Evolutionary conservation across 352 stramenopile species (phyloP), one percentile per base, ranked within the genome.

Genomic region (Phytophthora nicotianae): DNA sequence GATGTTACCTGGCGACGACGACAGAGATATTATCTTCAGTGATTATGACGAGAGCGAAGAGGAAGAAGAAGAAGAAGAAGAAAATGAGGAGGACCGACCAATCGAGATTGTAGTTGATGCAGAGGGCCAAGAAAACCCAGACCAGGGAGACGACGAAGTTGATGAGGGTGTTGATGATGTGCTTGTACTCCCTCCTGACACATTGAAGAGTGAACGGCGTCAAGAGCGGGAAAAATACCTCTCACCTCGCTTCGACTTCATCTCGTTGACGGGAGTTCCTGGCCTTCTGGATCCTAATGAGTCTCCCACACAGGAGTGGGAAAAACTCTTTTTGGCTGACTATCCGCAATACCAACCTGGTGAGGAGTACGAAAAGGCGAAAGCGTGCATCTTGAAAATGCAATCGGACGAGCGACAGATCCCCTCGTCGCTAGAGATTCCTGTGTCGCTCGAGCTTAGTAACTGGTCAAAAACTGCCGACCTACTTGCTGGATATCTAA

Each of bases 201-300:
- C 29, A 17, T 8, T 27, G 49, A 4, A 62, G n/a, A 29, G 16
- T 14, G 57, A 59, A 9, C 58, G 23, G 3, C 27, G 29, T 9
- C 20, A 16, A 11, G 32, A 53, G 32, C n/a, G 27, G 5, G 29
- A 65, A 21, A 51, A 29, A 1, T 58, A 54, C 10, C 23, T 65
- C 17, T 24, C n/a, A 11, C 58, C 40, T 11, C 58, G 29, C 29
- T 65, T 65, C 9, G 58, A 65, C 7, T 65, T 65, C 24, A 42
- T 59, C 21, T 52, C 49, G 9, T 17, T 58, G 38, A 21, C 14
- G 0, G n/a, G 17, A 23, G 23, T 52, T 17, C 38, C 20, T 2
- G 21, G 16, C 6, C n/a, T 6, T 14, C 14, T 13, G 4, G 40
- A 50, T n/a, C 3, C 3, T 0, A 4, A 21, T 5, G 21, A 29